These are phyloP conservation scores for Urtica urens DNA, from an alignment of 306 rosid genomes.

Conservation along the genomic window DNA sequence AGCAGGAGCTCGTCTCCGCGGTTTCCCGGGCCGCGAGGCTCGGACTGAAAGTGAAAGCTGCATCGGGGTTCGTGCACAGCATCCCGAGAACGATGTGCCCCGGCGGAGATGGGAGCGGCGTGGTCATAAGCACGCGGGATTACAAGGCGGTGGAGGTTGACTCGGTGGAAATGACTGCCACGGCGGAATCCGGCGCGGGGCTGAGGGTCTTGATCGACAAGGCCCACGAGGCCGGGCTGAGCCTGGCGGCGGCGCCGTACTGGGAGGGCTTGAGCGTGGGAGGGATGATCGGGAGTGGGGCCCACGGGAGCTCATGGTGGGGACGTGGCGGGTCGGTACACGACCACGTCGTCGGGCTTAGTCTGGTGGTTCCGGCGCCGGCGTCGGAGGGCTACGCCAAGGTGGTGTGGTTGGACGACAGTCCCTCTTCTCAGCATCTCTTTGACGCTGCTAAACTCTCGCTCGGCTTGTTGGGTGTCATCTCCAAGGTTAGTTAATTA, in stretches of 20 bases:
- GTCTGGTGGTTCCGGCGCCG: constrained; percentile 40
- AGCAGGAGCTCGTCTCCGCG: constrained; percentile 39
- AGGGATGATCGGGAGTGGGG: constrained; percentile 32
- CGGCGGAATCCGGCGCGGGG: constrained; percentile 28
- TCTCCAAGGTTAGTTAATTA: constrained; percentile 56
- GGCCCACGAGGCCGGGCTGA: constrained; percentile 27
- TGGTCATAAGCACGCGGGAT: constrained; percentile 23
- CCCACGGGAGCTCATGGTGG: constrained; percentile 52
- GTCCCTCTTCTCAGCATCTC: constrained; percentile 29
- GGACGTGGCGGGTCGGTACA: constrained; percentile 68
- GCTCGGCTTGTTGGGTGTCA: constrained; percentile 52
- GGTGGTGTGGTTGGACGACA: constrained; percentile 24
- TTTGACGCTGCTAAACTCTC: constrained; percentile 57
- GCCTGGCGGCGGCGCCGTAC: constrained; percentile 32
- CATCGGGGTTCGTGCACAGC: constrained; percentile 52
- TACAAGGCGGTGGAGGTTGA: constrained; percentile 19
- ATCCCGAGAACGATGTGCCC: constrained; percentile 62
- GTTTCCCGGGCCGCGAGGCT: constrained; percentile 35
- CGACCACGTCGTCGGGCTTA: constrained; percentile 48
- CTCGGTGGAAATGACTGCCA: constrained; percentile 8
- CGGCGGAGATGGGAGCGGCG: not conserved
- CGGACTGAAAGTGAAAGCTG: constrained; percentile 43
- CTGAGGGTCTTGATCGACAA: constrained; percentile 22
- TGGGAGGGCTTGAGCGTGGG: constrained; percentile 45
- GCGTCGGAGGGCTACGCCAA: constrained; percentile 52